Percentiles rank a stretch among this genome's conserved stretches.
Conservation (phyloP, 1,284 basidiomycete genomes). For the Melampsora occidentalis region DNA sequence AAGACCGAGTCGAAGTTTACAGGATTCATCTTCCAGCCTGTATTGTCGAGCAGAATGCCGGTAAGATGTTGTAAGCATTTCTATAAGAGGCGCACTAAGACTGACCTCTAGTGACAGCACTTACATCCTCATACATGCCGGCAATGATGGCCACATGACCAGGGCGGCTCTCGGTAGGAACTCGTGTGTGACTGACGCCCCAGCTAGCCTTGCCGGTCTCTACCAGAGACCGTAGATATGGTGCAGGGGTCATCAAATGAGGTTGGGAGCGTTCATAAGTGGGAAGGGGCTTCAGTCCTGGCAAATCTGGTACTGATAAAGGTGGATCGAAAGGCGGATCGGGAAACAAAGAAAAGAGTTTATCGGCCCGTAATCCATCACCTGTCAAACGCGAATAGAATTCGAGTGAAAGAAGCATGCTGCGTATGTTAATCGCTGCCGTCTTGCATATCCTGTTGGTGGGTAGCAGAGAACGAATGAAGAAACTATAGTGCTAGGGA, state of each 20-base stretch:
- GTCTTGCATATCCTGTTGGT: neutral
- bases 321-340: constrained; percentile 61
- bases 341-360: constrained; percentile 67
- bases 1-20: constrained; percentile 86
- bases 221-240: constrained; percentile 67
- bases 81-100: neutral
- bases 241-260: constrained; percentile 63
- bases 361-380: constrained; percentile 78
- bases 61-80: neutral
- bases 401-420: neutral
- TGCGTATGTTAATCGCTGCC: neutral
- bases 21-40: constrained; percentile 83
- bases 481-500: too few species aligned
- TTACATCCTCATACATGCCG: constrained; percentile 90
- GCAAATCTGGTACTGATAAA: constrained; percentile 53
- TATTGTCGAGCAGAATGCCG: constrained; percentile 23
- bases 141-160: constrained; percentile 84
- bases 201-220: constrained; percentile 67
- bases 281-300: constrained; percentile 18
- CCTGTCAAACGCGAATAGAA: constrained; percentile 56
- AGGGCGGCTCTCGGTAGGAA: constrained; percentile 82
- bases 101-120: constrained; percentile 75
- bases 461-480: neutral
- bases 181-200: constrained; percentile 79
- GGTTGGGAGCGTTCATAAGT: neutral